Evolutionary conservation across 2,329 filamentous ascomycete genomes (phyloP).

Genomic region (Thielaviopsis populi): DNA sequence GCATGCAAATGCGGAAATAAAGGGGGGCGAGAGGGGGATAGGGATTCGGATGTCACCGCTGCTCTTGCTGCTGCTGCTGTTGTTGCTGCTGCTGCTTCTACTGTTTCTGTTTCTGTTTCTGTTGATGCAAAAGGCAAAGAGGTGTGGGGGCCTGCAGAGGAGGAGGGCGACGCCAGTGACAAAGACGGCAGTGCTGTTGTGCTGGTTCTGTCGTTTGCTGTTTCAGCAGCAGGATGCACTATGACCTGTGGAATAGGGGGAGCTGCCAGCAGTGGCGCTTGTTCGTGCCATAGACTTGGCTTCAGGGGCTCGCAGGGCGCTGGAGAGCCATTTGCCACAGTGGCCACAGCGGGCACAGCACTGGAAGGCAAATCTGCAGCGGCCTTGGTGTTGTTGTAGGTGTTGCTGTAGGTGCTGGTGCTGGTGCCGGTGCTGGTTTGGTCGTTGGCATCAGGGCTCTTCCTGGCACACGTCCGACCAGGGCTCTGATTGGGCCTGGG

Average conservation of each 20-base stretch:
- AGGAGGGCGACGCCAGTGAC: neutral
- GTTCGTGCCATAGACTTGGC: neutral
- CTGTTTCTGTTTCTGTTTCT: neutral
- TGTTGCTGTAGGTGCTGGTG: too few species aligned
- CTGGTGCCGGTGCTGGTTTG: too few species aligned
- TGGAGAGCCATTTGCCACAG: neutral
- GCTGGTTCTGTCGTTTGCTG: neutral
- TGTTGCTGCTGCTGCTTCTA: neutral
- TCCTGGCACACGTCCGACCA: neutral
- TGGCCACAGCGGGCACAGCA: neutral
- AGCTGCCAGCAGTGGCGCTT: neutral
- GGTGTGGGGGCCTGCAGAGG: neutral
- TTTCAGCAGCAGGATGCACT: neutral
- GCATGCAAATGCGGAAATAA: neutral
- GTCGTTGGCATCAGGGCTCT: neutral
- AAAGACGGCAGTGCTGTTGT: neutral
- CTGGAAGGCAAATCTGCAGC: neutral
- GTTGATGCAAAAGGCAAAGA: neutral
- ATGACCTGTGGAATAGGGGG: neutral
- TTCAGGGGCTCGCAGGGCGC: neutral
- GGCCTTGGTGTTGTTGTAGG: too few species aligned
- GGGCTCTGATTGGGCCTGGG: neutral
- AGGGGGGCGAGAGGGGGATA: neutral
- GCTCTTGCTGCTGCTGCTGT: neutral
- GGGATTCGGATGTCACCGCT: neutral